Percentiles rank a stretch among this genome's conserved stretches.
These are phyloP conservation scores for Dichotomopilus funicola DNA, from an alignment of 2,329 filamentous ascomycete genomes.

Conservation along the genomic window DNA sequence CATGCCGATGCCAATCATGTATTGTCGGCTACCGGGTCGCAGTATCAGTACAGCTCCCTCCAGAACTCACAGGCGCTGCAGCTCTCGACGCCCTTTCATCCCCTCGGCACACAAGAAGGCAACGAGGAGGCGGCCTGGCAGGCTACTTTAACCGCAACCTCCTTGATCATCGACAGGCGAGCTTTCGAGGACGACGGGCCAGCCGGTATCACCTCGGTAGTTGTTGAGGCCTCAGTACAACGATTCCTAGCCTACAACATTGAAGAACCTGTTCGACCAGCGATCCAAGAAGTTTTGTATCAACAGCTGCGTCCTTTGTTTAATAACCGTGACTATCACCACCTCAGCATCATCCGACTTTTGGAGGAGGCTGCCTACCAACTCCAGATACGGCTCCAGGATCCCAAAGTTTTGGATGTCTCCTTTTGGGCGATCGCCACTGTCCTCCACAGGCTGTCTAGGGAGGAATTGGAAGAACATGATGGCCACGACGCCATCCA, in stretches of 20 bases:
- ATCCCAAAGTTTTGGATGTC: constrained; percentile 8
- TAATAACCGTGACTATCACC: background rate
- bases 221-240: constrained; percentile 9
- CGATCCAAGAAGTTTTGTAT: constrained; percentile 15
- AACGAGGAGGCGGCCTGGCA: constrained; percentile 11
- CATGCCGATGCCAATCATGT: constrained; percentile 5
- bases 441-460: constrained; percentile 1
- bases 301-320: constrained; percentile 4
- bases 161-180: background rate
- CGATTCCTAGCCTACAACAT: constrained; percentile 17
- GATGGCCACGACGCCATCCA: no score
- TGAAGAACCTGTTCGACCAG: constrained; percentile 7
- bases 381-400: constrained; percentile 12
- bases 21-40: constrained; percentile 9
- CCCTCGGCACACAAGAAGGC: background rate
- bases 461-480: background rate
- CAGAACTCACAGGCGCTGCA: constrained; percentile 3
- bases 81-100: background rate
- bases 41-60: constrained; percentile 4
- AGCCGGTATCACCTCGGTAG: constrained; percentile 2
- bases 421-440: constrained; percentile 12
- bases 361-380: constrained; percentile 20
- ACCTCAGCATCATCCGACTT: background rate
- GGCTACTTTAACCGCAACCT: constrained; percentile 6
- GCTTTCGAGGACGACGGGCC: background rate